Evolutionary conservation across 306 rosid species (phyloP), one percentile per base, ranked within the genome.

Genomic region (Pterocarpus macrocarpus): DNA sequence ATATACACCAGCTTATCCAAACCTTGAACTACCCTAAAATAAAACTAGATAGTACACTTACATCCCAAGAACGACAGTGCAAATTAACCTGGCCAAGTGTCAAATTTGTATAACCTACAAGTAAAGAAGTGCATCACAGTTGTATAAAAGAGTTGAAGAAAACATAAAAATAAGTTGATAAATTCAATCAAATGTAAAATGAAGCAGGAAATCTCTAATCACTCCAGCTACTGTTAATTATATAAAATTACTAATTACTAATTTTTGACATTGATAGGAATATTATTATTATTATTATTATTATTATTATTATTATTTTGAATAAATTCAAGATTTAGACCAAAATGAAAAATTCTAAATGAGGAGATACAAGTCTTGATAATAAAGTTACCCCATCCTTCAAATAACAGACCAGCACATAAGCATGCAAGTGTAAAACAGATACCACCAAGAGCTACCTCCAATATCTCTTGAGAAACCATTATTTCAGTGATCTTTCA

Each of bases 31-130:
- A 53, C 75, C 56, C 65, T 59, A 78, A 49, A 64, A 64, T 15
- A 71, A 61, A 68, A 69, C 69, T 32, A 73, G 73, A 81, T 47
- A 33, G 53, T 14, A 77, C 62, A 61, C 34, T 5, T 80, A 41
- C 69, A 81, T 75, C 74, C 44, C 68, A 41, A 61, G 66, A 76
- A 65, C 49, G 58, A 52, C 61, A 59, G 13, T 39, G 32, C 7
- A 80, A 77, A 73, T 64, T 65, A 71, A 76, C 59, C 66, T 12
- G 34, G 65, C 58, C 13, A 34, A 59, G 76, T 12, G 63, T 50
- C 83, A 78, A 76, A 36, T 58, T 33, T 73, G 72, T 17, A 68
- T 72, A 17, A 78, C 79, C 84, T 69, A 87, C 63, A 77, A 61
- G 65, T 78, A 69, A 58, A 84, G 22, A 65, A 73, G 61, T 45